Evolutionary conservation across 208 protist genomes (phyloP).

Genomic region (Leishmania turanica): DNA sequence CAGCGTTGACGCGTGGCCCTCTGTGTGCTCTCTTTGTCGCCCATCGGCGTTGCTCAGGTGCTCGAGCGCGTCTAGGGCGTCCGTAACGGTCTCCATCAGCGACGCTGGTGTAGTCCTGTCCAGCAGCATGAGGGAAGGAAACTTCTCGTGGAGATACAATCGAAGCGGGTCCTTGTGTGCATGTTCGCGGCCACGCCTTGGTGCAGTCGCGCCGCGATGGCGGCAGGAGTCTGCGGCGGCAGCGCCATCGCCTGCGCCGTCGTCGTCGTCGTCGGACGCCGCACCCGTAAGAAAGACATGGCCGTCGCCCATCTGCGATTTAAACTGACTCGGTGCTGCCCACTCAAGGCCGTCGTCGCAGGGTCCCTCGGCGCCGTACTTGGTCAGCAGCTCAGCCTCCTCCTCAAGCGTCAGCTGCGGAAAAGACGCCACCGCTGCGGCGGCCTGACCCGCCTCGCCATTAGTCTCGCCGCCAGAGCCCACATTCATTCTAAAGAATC

Average conservation of each 20-base stretch:
- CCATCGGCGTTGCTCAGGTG: not conserved
- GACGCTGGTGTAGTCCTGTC: not conserved
- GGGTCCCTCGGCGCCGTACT: conserved; percentile 66
- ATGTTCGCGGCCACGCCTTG: not conserved
- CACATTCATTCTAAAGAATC: conserved; percentile 19
- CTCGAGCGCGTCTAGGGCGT: conserved; percentile 1
- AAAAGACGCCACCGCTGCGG: not conserved
- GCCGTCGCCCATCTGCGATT: conserved; percentile 54
- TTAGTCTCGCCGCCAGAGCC: conserved; percentile 3
- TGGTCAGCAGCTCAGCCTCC: conserved; percentile 66
- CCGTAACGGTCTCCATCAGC: not conserved
- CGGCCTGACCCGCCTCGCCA: not conserved
- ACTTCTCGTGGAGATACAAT: conserved; percentile 7
- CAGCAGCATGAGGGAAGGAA: conserved; percentile 9
- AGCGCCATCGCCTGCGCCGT: not conserved
- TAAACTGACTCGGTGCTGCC: conserved; percentile 49
- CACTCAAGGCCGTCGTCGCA: conserved; percentile 54
- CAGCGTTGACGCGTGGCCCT: not conserved
- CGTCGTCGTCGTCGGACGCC: conserved; percentile 9
- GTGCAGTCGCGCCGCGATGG: not conserved
- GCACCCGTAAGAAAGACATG: conserved; percentile 81
- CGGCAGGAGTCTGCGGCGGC: not conserved
- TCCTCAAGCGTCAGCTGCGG: conserved; percentile 47
- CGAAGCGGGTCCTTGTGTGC: conserved; percentile 10
- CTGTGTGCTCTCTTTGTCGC: not conserved